These are phyloP conservation scores for Cytidiella melzeri DNA, from an alignment of 768 basidiomycete genomes.

Conservation along the genomic window DNA sequence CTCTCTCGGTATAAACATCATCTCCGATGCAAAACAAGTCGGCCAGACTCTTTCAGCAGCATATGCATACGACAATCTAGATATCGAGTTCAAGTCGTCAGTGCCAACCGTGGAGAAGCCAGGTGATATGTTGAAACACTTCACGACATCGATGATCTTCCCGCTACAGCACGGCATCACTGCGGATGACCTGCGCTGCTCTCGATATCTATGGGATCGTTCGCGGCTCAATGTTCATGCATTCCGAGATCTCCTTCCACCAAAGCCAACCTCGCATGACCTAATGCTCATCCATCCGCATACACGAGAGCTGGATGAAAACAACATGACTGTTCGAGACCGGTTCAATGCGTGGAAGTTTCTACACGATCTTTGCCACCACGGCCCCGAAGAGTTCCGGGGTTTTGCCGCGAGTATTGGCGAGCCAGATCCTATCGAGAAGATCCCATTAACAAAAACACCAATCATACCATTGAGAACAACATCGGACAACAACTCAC, in stretches of 20 bases:
- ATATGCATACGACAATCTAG: constrained; percentile 39
- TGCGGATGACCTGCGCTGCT: constrained; percentile 28
- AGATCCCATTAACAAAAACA: constrained; percentile 15
- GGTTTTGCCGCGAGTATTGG: constrained; percentile 1
- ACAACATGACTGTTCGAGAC: background rate
- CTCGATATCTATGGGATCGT: constrained; percentile 28
- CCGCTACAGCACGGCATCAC: constrained; percentile 18
- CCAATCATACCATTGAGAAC: constrained; percentile 15
- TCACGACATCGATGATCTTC: constrained; percentile 29
- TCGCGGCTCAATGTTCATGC: constrained; percentile 23
- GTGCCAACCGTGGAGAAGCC: constrained; percentile 27
- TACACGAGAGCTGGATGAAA: too few species aligned
- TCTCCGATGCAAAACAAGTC: too few species aligned
- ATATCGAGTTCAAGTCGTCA: constrained; percentile 29
- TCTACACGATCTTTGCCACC: constrained; percentile 18
- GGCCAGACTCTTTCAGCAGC: too few species aligned
- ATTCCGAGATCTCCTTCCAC: too few species aligned
- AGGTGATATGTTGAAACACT: constrained; percentile 23
- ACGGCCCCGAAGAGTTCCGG: constrained; percentile 19
- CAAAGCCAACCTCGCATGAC: too few species aligned
- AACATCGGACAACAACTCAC: constrained; percentile 18
- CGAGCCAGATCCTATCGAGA: constrained; percentile 13
- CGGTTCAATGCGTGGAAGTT: constrained; percentile 21
- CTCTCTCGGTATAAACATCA: too few species aligned
- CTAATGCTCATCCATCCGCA: too few species aligned